These are phyloP conservation scores for Pseudogymnoascus sp. DNA, from an alignment of 2,329 filamentous ascomycete species.

Conservation along the genomic window DNA sequence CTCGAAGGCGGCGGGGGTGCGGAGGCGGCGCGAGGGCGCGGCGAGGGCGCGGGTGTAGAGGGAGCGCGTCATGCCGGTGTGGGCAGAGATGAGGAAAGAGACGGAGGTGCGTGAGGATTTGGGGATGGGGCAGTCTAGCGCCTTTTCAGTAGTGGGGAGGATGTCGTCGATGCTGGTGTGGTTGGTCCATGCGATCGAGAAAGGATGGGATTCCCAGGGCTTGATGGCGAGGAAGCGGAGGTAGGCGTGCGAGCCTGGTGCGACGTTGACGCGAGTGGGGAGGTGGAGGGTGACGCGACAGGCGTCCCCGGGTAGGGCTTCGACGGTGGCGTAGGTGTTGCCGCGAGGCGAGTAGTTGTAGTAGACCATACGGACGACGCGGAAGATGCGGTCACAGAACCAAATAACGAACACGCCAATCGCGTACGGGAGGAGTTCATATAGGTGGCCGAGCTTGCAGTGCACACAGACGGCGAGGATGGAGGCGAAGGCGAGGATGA, in stretches of 20 bases:
- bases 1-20: conserved; percentile 67
- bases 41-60: conserved; percentile 63
- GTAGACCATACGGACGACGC: conserved; percentile 57
- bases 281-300: conserved; percentile 63
- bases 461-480: conserved; percentile 74
- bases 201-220: conserved; percentile 68
- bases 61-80: conserved; percentile 79
- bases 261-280: conserved; percentile 57
- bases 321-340: conserved; percentile 57
- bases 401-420: conserved; percentile 69
- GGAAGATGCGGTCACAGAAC: conserved; percentile 60
- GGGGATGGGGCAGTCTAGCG: conserved; percentile 13
- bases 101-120: conserved; percentile 36
- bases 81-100: conserved; percentile 78
- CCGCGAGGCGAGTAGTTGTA: conserved; percentile 49
- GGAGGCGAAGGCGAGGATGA: conserved; percentile 60
- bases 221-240: conserved; percentile 60
- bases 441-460: conserved; percentile 56
- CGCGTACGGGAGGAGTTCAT: conserved; percentile 58
- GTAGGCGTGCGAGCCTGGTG: conserved; percentile 68
- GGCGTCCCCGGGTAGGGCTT: conserved; percentile 62
- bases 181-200: conserved; percentile 70
- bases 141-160: conserved; percentile 36
- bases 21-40: conserved; percentile 14
- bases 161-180: conserved; percentile 37